phyloP scores from a whole-genome alignment of 108 stramenopile genomes.

The Tribonema minus region DNA sequence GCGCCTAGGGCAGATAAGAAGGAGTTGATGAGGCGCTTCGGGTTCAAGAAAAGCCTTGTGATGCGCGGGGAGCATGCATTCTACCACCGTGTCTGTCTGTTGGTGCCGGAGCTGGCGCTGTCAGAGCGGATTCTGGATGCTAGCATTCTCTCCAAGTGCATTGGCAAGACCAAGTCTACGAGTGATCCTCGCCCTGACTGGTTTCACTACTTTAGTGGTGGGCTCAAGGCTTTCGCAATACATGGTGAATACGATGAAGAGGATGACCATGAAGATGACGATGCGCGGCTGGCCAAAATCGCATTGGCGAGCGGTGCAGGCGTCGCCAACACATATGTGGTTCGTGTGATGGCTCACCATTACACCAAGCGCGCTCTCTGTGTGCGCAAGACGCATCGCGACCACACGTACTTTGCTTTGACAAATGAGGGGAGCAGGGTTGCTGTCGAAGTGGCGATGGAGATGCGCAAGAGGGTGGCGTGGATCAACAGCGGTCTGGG shows the following conservation, averaged over 20 bases:
- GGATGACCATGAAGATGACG: not conserved
- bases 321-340: not conserved
- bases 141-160: not conserved
- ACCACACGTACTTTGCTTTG: not conserved
- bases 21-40: not conserved
- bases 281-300: not conserved
- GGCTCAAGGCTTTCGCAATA: not conserved
- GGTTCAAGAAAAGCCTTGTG: not conserved
- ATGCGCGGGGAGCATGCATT: not conserved
- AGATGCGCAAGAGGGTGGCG: not conserved
- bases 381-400: not conserved
- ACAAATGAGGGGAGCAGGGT: not conserved
- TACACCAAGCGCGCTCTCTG: not conserved
- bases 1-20: not conserved
- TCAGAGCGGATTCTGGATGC: not conserved
- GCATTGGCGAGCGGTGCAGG: not conserved
- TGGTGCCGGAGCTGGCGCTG: not conserved
- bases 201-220: not conserved
- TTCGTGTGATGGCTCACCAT: not conserved
- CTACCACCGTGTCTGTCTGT: not conserved
- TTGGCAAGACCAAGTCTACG: not conserved
- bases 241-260: not conserved
- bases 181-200: not conserved
- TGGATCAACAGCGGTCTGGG: not conserved
- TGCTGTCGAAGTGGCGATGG: not conserved